These are phyloP conservation scores for Sporisorium sorghi DNA, from an alignment of 1,284 basidiomycete species.

Conservation along the genomic window DNA sequence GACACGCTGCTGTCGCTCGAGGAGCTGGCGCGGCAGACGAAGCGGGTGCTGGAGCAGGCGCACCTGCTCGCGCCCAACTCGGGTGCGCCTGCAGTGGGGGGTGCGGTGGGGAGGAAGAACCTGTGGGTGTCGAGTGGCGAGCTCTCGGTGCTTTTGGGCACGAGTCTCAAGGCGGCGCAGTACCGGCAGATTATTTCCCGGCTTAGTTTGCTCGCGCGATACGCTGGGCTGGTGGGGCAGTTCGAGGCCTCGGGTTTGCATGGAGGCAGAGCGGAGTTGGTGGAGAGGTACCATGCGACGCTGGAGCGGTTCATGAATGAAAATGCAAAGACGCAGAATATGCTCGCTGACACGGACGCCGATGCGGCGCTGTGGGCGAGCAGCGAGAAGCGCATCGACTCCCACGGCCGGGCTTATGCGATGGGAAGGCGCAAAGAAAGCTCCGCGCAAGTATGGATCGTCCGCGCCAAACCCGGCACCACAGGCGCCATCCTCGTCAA, in stretches of 20 bases:
- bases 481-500: slow-evolving; percentile 81
- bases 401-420: slow-evolving; percentile 52
- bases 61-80: slow-evolving; percentile 82
- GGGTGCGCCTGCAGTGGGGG: slow-evolving; percentile 70
- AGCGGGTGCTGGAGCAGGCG: slow-evolving; percentile 75
- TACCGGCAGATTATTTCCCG: slow-evolving; percentile 78
- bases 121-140: slow-evolving; percentile 77
- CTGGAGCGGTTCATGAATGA: slow-evolving; percentile 55
- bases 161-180: slow-evolving; percentile 78
- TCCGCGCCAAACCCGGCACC: slow-evolving; percentile 75
- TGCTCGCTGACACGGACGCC: slow-evolving; percentile 25
- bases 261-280: slow-evolving; percentile 19
- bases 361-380: slow-evolving; percentile 28
- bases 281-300: slow-evolving; percentile 43
- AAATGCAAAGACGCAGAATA: slow-evolving; percentile 32
- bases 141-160: slow-evolving; percentile 75
- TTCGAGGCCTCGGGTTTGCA: too few species aligned
- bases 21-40: slow-evolving; percentile 75
- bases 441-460: slow-evolving; percentile 83
- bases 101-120: slow-evolving; percentile 15
- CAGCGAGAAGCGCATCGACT: slow-evolving; percentile 33
- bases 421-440: slow-evolving; percentile 63
- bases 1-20: slow-evolving; percentile 80
- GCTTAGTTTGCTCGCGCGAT: slow-evolving; percentile 80
- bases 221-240: slow-evolving; percentile 72